Evolutionary conservation across 1,284 basidiomycete genomes (phyloP).

Genomic region (Apiotrichum mycotoxinovorans): DNA sequence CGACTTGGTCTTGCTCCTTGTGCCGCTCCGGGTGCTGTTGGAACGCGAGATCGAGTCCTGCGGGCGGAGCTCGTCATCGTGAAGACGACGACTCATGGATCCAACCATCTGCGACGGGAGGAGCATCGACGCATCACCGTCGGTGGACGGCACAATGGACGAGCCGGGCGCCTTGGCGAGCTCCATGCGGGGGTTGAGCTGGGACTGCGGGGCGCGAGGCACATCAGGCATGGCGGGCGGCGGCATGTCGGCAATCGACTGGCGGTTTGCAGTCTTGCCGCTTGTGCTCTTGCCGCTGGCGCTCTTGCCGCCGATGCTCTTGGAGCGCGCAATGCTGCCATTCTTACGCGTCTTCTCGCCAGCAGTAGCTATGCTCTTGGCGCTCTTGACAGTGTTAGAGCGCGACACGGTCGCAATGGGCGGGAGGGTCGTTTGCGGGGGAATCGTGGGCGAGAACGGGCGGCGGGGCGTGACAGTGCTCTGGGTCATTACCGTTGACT

Average conservation of each 20-base stretch:
- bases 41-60: conserved; percentile 29
- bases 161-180: conserved; percentile 43
- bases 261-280: too few species aligned
- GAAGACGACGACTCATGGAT: not conserved
- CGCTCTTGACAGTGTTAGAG: conserved; percentile 10
- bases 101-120: conserved; percentile 10
- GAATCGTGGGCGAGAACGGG: not conserved
- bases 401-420: conserved; percentile 1
- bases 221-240: conserved; percentile 46
- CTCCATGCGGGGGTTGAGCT: conserved; percentile 41
- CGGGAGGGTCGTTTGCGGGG: not conserved
- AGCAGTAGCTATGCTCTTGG: conserved; percentile 5
- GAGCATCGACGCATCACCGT: conserved; percentile 2
- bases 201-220: conserved; percentile 45
- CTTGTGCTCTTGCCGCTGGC: conserved; percentile 29
- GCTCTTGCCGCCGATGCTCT: conserved; percentile 21
- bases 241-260: conserved; percentile 36
- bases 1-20: conserved; percentile 11
- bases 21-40: conserved; percentile 12
- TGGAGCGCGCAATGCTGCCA: conserved; percentile 32
- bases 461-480: conserved; percentile 4
- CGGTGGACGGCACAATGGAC: conserved; percentile 23
- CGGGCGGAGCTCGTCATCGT: conserved; percentile 17
- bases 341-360: conserved; percentile 33
- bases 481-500: conserved; percentile 29